Percentiles rank a stretch among this genome's conserved stretches.
These are phyloP conservation scores for Gautieria morchelliformis DNA, from an alignment of 768 basidiomycete genomes.

Conservation along the genomic window DNA sequence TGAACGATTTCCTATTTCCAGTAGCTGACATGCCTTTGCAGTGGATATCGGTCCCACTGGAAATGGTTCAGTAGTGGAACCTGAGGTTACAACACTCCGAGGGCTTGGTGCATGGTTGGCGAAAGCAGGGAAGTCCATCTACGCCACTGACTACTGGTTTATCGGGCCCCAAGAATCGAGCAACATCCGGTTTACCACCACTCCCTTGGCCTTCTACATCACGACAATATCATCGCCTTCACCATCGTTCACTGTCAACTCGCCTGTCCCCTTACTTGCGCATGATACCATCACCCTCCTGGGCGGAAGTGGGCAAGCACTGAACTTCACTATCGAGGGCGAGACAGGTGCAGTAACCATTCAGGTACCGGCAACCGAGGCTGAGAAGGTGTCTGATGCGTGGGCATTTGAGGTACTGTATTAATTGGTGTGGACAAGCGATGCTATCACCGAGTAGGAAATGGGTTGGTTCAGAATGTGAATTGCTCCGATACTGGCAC, in stretches of 20 bases:
- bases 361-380: neutral
- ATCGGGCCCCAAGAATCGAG: conserved; percentile 6
- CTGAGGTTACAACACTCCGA: conserved; percentile 1
- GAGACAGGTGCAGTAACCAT: neutral
- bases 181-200: conserved; percentile 1
- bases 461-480: too few relatives aligned
- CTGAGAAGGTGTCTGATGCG: neutral
- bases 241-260: neutral
- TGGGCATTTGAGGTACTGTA: neutral
- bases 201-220: conserved; percentile 1
- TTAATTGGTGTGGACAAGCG: neutral
- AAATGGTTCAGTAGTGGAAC: conserved; percentile 1
- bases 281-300: neutral
- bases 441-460: too few relatives aligned
- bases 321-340: neutral
- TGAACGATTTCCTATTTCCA: too few relatives aligned
- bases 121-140: conserved; percentile 3
- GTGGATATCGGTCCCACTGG: conserved; percentile 3
- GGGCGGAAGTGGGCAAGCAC: neutral
- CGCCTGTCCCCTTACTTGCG: neutral
- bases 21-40: neutral
- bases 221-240: neutral
- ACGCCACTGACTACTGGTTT: conserved; percentile 5
- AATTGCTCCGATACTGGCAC: too few relatives aligned
- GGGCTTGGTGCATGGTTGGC: conserved; percentile 2